These are phyloP conservation scores for Sporobolomyces pararoseus DNA, from an alignment of 768 basidiomycete species.

Conservation along the genomic window DNA sequence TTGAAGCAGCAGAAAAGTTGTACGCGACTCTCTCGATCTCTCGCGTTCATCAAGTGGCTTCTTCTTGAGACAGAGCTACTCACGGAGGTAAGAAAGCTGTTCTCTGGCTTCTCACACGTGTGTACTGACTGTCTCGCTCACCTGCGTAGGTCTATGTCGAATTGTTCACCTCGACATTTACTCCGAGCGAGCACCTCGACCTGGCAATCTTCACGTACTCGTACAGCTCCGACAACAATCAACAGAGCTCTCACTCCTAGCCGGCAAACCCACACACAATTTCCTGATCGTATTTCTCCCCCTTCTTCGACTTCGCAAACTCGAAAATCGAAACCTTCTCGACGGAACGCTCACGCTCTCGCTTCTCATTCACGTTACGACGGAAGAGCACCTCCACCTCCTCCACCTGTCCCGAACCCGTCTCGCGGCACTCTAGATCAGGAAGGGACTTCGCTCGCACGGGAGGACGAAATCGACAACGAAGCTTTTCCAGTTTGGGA, in stretches of 20 bases:
- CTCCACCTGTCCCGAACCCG: background rate
- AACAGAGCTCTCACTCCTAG: too few relatives aligned
- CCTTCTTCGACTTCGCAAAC: background rate
- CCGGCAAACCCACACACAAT: too few relatives aligned
- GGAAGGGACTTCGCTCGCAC: background rate
- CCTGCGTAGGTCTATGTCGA: background rate
- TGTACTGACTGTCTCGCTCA: too few relatives aligned
- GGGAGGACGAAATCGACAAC: background rate
- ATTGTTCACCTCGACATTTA: background rate
- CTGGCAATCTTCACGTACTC: background rate
- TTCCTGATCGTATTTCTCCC: background rate
- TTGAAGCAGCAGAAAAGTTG: background rate
- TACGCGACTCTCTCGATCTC: background rate
- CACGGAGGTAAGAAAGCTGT: too few relatives aligned
- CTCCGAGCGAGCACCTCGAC: background rate
- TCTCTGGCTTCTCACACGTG: too few relatives aligned
- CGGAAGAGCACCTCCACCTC: background rate
- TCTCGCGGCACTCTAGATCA: too few relatives aligned
- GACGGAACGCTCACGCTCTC: constrained; percentile 2
- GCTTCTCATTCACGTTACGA: background rate
- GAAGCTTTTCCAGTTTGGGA: constrained; percentile 6
- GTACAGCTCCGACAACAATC: too few relatives aligned
- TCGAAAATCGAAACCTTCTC: background rate
- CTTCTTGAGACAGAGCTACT: too few relatives aligned
- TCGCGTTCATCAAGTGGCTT: too few relatives aligned